Conservation (phyloP, 768 basidiomycete species). For the Suillus plorans region DNA sequence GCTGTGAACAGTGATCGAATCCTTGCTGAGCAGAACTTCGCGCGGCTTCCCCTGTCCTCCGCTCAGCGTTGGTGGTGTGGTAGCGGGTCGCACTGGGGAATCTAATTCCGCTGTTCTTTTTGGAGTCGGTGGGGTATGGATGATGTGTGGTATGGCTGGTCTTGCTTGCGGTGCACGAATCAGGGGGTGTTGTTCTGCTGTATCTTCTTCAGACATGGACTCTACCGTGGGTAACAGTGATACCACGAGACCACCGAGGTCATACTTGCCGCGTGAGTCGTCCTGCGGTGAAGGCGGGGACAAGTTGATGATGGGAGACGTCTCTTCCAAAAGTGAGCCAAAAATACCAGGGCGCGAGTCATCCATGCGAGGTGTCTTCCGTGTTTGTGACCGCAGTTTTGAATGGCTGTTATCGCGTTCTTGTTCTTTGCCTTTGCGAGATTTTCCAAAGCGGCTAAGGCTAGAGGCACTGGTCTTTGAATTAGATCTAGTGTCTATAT, state of each 20-base stretch:
- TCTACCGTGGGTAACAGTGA: constrained; percentile 26
- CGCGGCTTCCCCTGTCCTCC: constrained; percentile 13
- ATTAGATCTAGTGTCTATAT: background rate
- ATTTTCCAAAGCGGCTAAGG: constrained; percentile 7
- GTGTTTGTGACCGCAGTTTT: constrained; percentile 4
- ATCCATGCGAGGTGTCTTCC: constrained; percentile 7
- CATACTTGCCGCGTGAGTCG: constrained; percentile 1
- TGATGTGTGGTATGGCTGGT: constrained; percentile 30
- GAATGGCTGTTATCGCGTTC: constrained; percentile 1
- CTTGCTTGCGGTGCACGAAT: constrained; percentile 25
- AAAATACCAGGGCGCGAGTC: constrained; percentile 15
- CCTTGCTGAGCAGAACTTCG: constrained; percentile 18
- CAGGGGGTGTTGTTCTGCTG: constrained; percentile 23
- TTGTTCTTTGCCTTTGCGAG: constrained; percentile 28
- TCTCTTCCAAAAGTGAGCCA: constrained; percentile 20
- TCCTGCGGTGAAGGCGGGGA: constrained; percentile 12
- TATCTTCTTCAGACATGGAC: constrained; percentile 23
- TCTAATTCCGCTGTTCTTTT: constrained; percentile 24
- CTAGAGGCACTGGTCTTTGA: constrained; percentile 17
- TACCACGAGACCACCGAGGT: constrained; percentile 1
- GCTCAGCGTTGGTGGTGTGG: constrained; percentile 12
- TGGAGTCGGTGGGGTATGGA: constrained; percentile 38
- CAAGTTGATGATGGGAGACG: constrained; percentile 13
- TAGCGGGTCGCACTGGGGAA: constrained; percentile 6
- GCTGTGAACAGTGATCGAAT: constrained; percentile 26